Percentiles rank a stretch among this genome's conserved stretches.
phyloP scores from a whole-genome alignment of 805 yeast species.

The Ogataea angusta region DNA sequence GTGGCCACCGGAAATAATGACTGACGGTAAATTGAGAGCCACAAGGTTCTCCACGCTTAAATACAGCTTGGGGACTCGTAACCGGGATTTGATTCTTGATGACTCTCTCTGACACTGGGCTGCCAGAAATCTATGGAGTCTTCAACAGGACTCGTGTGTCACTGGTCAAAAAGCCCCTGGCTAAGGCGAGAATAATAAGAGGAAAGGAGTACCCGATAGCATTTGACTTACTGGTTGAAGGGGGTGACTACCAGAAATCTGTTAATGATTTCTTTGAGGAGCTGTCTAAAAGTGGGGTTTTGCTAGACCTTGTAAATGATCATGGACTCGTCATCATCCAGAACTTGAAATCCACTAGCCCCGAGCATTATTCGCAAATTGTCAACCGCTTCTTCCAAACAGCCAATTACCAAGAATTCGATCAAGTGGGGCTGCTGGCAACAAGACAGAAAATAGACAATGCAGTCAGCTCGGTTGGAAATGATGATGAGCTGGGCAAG shows the following conservation, averaged over 20 bases:
- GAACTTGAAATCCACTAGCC: conserved; percentile 7
- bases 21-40: background rate
- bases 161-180: too few species aligned
- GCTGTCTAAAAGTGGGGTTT: conserved; percentile 5
- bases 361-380: conserved; percentile 11
- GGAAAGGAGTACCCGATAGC: conserved; percentile 9
- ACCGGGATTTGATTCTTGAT: too few species aligned
- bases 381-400: conserved; percentile 9
- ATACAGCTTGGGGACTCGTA: too few species aligned
- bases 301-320: conserved; percentile 10
- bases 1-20: background rate
- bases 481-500: conserved; percentile 13
- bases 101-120: too few species aligned
- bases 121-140: too few species aligned
- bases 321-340: conserved; percentile 15
- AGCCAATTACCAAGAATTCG: conserved; percentile 11
- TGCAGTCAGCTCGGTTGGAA: conserved; percentile 18
- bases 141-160: too few species aligned
- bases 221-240: background rate
- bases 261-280: conserved; percentile 10
- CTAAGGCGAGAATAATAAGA: too few species aligned
- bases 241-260: background rate
- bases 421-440: conserved; percentile 19
- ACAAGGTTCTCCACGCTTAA: background rate
- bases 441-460: conserved; percentile 12